phyloP scores from a whole-genome alignment of 257 asterid genomes.

The Ligustrum vulgare region DNA sequence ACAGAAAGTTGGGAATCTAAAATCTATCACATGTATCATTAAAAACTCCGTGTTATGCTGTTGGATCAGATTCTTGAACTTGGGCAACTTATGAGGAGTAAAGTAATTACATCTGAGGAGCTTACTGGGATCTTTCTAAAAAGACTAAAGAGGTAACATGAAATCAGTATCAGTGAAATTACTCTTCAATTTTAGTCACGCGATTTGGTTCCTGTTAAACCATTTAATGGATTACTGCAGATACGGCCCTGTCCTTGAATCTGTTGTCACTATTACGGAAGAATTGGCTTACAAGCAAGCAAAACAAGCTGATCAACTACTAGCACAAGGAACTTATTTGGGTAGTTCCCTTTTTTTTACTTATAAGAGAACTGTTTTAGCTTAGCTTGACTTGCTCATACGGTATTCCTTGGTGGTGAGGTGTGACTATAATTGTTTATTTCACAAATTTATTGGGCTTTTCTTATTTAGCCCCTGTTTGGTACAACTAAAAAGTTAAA shows the following conservation, averaged over 20 bases:
- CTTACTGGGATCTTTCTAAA: constrained; percentile 59
- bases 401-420: constrained; percentile 4
- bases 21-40: background rate
- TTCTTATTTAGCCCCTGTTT: too few relatives aligned
- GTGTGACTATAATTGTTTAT: background rate
- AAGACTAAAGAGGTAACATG: constrained; percentile 68
- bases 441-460: background rate
- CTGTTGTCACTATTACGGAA: constrained; percentile 82
- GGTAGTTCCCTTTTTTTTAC: constrained; percentile 38
- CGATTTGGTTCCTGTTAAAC: constrained; percentile 1
- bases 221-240: constrained; percentile 33
- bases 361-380: background rate
- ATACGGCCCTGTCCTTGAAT: constrained; percentile 79
- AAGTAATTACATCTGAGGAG: constrained; percentile 73
- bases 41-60: constrained; percentile 2
- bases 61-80: constrained; percentile 71
- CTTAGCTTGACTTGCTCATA: background rate
- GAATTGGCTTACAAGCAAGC: constrained; percentile 89
- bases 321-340: constrained; percentile 60
- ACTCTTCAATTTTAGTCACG: background rate
- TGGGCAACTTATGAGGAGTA: constrained; percentile 71
- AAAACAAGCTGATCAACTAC: constrained; percentile 68
- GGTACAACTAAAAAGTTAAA: too few relatives aligned
- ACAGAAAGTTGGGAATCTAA: background rate
- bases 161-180: background rate